Evolutionary conservation across 1,284 basidiomycete genomes (phyloP), one percentile per base, ranked within the genome.

Genomic region (Anthracocystis panici-leucophaei): DNA sequence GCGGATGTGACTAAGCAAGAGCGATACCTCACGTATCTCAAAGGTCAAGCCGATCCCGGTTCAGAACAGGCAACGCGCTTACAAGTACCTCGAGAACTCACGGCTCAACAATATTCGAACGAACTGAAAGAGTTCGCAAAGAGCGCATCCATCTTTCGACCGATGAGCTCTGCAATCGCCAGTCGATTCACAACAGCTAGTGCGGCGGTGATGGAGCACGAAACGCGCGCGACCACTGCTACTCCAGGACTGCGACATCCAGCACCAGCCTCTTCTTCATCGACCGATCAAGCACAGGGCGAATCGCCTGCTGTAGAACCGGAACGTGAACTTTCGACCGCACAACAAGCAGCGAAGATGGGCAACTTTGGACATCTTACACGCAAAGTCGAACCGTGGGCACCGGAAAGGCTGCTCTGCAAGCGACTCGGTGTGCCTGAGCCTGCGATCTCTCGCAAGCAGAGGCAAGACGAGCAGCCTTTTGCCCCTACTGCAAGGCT

Each of bases 341-440:
- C 91, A 77, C 91, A 90, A 74, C 88, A 92, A 75, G 95, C 96
- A 1, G 94, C 93, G 2, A 87, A 89, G 29, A 85, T 92, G 82
- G 94, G 93, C 23, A 93, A 95, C 91, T 97, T 92, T 83, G 96
- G 96, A 0, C 88, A 89, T 12, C 86, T 95, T 81, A 97, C 95
- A 21, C 88, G 95, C 41, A 91, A 92, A 65, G 87, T 89, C 29
- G 89, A 87, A 66, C 84, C 89, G 0, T 98, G 93, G 91, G 90
- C 90, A 77, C 96, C 96, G 0, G 90, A 90, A 21, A 89, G 89
- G 67, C 86, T 98, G 58, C 87, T 99, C 18, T 97, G 94, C 86
- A 97, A 95, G 85, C 90, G 96, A n/a, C 97, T 98, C 84, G 92
- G 93, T 0, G 92, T 97, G 40, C 92, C 91, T 75, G 93, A 95